These are phyloP conservation scores for Puccinia hordei DNA, from an alignment of 1,284 basidiomycete species.

Conservation along the genomic window DNA sequence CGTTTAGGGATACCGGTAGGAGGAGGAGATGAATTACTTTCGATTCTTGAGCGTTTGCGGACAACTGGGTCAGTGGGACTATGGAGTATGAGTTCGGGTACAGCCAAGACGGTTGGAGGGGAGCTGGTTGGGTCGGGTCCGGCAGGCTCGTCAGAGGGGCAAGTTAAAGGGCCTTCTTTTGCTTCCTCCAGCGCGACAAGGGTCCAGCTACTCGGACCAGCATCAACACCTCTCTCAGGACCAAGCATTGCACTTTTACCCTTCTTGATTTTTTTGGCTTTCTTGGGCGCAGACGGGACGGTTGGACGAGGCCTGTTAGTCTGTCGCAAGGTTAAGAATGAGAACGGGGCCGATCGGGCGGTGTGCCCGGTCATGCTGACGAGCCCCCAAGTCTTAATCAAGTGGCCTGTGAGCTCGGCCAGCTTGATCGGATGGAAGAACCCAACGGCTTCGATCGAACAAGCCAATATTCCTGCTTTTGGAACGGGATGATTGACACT, in stretches of 20 bases:
- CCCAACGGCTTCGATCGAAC: neutral
- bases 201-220: conserved; percentile 39
- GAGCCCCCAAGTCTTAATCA: neutral
- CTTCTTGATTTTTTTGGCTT: conserved; percentile 9
- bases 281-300: neutral
- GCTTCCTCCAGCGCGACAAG: conserved; percentile 15
- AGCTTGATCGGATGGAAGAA: conserved; percentile 45
- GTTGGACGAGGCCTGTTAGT: neutral
- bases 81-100: neutral
- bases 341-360: conserved; percentile 13
- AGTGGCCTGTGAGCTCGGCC: neutral
- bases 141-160: neutral
- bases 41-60: neutral
- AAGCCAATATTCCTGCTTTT: neutral
- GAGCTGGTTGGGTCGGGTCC: neutral
- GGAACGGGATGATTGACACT: neutral
- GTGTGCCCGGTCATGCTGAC: conserved; percentile 28
- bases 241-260: conserved; percentile 32
- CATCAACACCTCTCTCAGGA: conserved; percentile 31
- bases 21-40: neutral
- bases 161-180: neutral
- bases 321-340: conserved; percentile 26
- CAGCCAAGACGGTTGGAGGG: neutral
- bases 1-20: neutral
- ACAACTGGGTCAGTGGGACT: neutral